Evolutionary conservation across 2,329 filamentous ascomycete genomes (phyloP).

Genomic region (Stylonectria norvegica): DNA sequence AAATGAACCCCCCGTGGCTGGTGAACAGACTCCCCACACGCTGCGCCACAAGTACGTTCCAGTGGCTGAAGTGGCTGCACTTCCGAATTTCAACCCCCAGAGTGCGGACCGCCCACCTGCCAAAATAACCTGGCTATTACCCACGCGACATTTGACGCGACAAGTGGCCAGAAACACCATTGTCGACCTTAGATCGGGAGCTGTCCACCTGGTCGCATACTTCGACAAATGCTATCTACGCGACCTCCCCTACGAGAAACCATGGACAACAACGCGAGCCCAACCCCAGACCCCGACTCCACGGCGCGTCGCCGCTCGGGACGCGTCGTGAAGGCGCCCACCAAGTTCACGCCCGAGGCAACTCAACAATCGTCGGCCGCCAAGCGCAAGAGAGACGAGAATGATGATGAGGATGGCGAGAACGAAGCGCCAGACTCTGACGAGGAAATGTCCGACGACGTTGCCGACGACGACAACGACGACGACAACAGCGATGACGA

Average conservation of each 20-base stretch:
- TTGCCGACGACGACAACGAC: slow-evolving; percentile 38
- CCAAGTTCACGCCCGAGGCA: slow-evolving; percentile 56
- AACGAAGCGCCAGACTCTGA: slow-evolving; percentile 48
- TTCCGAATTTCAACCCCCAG: slow-evolving; percentile 26
- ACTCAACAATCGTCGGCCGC: slow-evolving; percentile 38
- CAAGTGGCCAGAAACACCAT: slow-evolving; percentile 28
- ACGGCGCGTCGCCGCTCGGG: slow-evolving; percentile 63
- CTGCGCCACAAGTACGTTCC: no score
- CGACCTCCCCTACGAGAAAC: slow-evolving; percentile 32
- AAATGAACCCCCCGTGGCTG: no score
- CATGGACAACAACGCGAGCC: slow-evolving; percentile 54
- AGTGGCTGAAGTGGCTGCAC: slow-evolving; percentile 11
- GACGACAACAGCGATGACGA: slow-evolving; percentile 47
- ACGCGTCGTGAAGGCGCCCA: slow-evolving; percentile 60
- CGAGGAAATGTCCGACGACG: slow-evolving; percentile 43
- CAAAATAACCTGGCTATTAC: slow-evolving; percentile 24
- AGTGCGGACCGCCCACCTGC: slow-evolving; percentile 20
- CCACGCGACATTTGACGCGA: slow-evolving; percentile 29
- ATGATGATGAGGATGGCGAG: slow-evolving; percentile 46
- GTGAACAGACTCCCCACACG: no score
- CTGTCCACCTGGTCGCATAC: slow-evolving; percentile 15
- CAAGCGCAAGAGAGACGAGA: slow-evolving; percentile 57
- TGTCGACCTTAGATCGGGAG: slow-evolving; percentile 27
- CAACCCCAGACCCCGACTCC: slow-evolving; percentile 49
- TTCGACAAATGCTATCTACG: slow-evolving; percentile 19